Evolutionary conservation across 106 monocot species (phyloP).

Genomic region (Dioscorea alata): DNA sequence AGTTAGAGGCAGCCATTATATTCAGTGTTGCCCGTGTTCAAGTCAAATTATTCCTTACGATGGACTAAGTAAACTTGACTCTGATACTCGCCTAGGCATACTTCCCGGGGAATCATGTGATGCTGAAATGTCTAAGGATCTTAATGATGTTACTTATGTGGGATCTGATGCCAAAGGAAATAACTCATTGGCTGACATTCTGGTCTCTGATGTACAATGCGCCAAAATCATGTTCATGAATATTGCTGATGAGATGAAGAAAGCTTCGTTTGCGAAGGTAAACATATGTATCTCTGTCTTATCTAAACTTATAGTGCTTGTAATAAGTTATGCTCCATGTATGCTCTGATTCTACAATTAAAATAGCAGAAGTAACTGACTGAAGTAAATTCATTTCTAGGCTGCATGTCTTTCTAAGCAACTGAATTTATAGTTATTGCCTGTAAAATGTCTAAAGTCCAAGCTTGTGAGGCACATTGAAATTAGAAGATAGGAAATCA

Average conservation of each 20-base stretch:
- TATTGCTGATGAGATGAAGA: slow-evolving; percentile 80
- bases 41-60: slow-evolving; percentile 7
- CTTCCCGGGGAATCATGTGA: too few species aligned
- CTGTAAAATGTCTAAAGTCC: too few species aligned
- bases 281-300: not conserved
- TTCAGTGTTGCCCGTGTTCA: slow-evolving; percentile 2
- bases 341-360: too few species aligned
- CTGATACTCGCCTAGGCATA: slow-evolving; percentile 2
- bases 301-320: too few species aligned
- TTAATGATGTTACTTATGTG: not conserved
- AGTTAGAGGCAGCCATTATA: slow-evolving; percentile 40
- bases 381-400: too few species aligned
- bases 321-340: too few species aligned
- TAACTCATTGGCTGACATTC: not conserved
- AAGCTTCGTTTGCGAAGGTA: slow-evolving; percentile 65
- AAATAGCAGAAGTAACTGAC: too few species aligned
- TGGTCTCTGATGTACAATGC: slow-evolving; percentile 3
- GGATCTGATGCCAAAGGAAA: slow-evolving; percentile 9
- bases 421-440: too few species aligned
- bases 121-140: too few species aligned
- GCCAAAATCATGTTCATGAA: slow-evolving; percentile 76
- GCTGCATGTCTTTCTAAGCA: too few species aligned
- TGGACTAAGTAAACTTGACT: slow-evolving; percentile 7
- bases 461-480: too few species aligned
- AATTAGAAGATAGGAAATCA: too few species aligned